Evolutionary conservation across 495 filamentous ascomycete genomes (phyloP), one percentile per base, ranked within the genome.

Genomic region (Ramalina peruviana): DNA sequence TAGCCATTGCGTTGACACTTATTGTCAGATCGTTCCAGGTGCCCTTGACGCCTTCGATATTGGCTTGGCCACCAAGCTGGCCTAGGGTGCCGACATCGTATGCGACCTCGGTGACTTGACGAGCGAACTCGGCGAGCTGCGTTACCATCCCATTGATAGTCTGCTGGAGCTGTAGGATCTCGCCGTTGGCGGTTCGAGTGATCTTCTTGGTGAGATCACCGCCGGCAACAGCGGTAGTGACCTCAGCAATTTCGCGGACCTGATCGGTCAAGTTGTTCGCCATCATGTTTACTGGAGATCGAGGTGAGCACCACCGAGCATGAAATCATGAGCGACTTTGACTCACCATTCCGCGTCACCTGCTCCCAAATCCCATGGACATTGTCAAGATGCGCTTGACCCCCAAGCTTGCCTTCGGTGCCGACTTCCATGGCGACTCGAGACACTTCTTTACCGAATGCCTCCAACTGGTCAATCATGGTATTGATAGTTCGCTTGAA

Each of bases 81-180:
- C 92, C 92, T 69, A 97, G 90, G 21, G 89, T 95, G 46, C 92
- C 92, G 63, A 97, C 93, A 68, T 97, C 93, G 64, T 90, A 79
- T 48, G 93, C 89, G 11, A 99, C 93, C 54, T 87, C 82, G 13
- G 88, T 97, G 50, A 99, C 92, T 71, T 99, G 90, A 15, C 87
- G 90, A 40, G 92, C 92, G 68, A 99, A 99, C 11, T 88, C 94
- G 50, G 89, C 81, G 43, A 99, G 72, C 68, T 99, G 92, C 58
- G 94, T 90, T 60, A 99, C 93, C 92, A 98, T 98, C 64, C 85
- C 94, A 59, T 98, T 98, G 58, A 98, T 97, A 0, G 92, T 98
- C 62, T 95, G 86, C 64, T 98, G 93, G 20, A 98, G 72, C 62
- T 97, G 85, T 30, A 95, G 70, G 57, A 98, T 97, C 71, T 98